Percentiles rank a stretch among this genome's conserved stretches.
Evolutionary conservation across 2,329 filamentous ascomycete genomes (phyloP).

Genomic region (Exophiala sp.): DNA sequence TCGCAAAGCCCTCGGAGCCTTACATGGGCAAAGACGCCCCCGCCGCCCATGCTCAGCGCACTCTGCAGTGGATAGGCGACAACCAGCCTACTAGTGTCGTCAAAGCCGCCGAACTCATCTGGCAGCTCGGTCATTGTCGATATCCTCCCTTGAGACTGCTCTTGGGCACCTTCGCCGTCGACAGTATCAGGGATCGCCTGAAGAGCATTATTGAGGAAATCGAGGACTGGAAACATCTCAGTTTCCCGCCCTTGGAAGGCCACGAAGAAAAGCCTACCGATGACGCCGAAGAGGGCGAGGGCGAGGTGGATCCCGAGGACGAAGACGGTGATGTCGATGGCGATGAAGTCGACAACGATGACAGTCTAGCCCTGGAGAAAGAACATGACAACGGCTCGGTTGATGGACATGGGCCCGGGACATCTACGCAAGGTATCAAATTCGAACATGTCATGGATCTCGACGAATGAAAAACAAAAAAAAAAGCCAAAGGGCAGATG

Average conservation of each 20-base stretch:
- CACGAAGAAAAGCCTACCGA: constrained; percentile 21
- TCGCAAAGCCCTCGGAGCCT: constrained; percentile 75
- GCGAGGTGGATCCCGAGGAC: constrained; percentile 14
- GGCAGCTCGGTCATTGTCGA: constrained; percentile 91
- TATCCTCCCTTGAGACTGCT: constrained; percentile 82
- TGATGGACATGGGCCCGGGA: background rate
- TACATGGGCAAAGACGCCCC: constrained; percentile 74
- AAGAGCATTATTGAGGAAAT: constrained; percentile 90
- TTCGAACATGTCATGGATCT: background rate
- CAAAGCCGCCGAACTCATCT: constrained; percentile 87
- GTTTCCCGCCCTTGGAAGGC: constrained; percentile 51
- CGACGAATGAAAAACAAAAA: constrained; percentile 11
- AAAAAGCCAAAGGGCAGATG: too few relatives aligned
- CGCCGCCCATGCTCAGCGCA: constrained; percentile 78
- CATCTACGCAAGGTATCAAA: constrained; percentile 1
- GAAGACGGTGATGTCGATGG: constrained; percentile 12
- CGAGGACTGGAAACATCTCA: constrained; percentile 85
- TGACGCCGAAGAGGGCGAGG: constrained; percentile 19
- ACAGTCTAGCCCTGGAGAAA: background rate
- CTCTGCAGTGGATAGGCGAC: constrained; percentile 92
- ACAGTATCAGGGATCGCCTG: constrained; percentile 86
- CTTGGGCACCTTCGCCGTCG: constrained; percentile 89
- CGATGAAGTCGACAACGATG: constrained; percentile 3
- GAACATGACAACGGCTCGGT: background rate
- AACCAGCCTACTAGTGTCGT: constrained; percentile 87